Evolutionary conservation across 75 land plant species (phyloP).

Genomic region (Ceratopteris richardii): DNA sequence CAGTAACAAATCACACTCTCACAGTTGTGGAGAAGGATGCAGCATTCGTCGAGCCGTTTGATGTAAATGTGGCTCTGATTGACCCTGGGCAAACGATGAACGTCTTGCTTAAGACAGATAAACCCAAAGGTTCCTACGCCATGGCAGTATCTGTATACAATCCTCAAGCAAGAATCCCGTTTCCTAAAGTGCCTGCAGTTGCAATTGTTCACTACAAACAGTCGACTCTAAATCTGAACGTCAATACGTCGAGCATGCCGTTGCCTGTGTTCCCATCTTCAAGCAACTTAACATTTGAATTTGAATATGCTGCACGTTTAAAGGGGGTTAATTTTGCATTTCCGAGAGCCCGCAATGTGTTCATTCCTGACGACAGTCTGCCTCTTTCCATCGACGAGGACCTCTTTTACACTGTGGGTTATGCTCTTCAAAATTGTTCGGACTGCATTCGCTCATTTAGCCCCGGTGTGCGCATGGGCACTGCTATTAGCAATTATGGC

Average conservation of each 20-base stretch:
- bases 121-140: neutral
- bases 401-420: constrained; percentile 3
- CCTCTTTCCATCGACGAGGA: neutral
- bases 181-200: neutral
- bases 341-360: neutral
- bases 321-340: neutral
- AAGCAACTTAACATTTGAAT: no score
- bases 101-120: neutral
- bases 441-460: neutral
- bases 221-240: neutral
- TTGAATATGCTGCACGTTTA: no score
- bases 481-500: constrained; percentile 42
- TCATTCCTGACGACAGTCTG: neutral
- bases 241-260: neutral
- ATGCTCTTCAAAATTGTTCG: neutral
- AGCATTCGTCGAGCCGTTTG: neutral
- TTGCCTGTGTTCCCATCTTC: neutral
- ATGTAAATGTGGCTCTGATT: neutral
- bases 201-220: neutral
- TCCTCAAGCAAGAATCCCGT: neutral
- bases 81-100: constrained; percentile 7
- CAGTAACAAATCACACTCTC: constrained; percentile 5
- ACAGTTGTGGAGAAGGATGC: constrained; percentile 10
- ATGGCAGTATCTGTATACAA: constrained; percentile 17
- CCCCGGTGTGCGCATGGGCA: constrained; percentile 17